Conservation (phyloP, 169 alveolate genomes). For the Eimeria nieschulzi region DNA sequence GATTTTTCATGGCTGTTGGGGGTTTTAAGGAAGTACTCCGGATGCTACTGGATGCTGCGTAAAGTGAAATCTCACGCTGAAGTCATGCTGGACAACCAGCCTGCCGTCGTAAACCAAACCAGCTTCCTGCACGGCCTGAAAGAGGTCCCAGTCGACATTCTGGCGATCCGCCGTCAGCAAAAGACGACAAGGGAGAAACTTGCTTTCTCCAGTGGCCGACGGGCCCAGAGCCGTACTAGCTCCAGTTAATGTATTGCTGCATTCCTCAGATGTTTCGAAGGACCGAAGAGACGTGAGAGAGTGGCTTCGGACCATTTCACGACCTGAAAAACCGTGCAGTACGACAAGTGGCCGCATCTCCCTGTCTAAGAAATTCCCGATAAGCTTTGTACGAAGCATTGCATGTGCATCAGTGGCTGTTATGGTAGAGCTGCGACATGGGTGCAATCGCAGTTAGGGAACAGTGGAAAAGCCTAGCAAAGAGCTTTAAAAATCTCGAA, state of each 20-base stretch:
- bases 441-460: not conserved
- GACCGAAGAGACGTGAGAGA: not conserved
- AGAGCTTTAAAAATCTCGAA: not conserved
- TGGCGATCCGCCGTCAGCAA: slow-evolving; percentile 87
- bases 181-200: slow-evolving; percentile 78
- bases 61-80: slow-evolving; percentile 55
- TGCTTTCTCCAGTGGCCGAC: not conserved
- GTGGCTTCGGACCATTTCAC: not conserved
- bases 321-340: not conserved
- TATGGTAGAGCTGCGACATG: not conserved
- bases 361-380: not conserved
- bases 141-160: slow-evolving; percentile 90
- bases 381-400: not conserved
- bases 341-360: not conserved
- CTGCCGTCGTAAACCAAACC: slow-evolving; percentile 94
- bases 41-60: too few relatives aligned
- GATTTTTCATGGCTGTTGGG: too few relatives aligned
- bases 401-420: not conserved
- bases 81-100: slow-evolving; percentile 87
- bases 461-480: too few relatives aligned
- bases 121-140: slow-evolving; percentile 87
- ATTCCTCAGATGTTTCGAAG: not conserved
- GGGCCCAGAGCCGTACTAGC: too few relatives aligned
- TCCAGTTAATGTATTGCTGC: not conserved
- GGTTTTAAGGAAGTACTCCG: too few relatives aligned